Conservation (phyloP, 2,329 filamentous ascomycete genomes). For the Emmonsia crescens region DNA sequence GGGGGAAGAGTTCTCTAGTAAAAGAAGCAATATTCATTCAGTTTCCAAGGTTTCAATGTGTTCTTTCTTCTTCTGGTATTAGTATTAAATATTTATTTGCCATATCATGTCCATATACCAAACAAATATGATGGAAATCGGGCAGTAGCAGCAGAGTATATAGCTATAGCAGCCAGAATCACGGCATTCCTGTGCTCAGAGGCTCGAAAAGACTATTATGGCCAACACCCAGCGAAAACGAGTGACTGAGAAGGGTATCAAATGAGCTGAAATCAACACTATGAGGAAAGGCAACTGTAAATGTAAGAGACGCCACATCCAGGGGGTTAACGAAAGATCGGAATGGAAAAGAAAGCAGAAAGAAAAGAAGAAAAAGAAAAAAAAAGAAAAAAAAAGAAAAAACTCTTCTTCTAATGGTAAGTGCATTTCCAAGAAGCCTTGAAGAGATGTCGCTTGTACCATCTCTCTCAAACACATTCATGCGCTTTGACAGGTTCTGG, state of each 20-base stretch:
- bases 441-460: background rate
- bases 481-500: slow-evolving; percentile 35
- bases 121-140: no score
- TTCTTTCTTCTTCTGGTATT: background rate
- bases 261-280: background rate
- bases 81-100: background rate
- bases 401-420: background rate
- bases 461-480: slow-evolving; percentile 36
- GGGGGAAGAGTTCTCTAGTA: background rate
- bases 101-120: background rate
- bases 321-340: background rate
- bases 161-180: background rate
- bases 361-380: background rate
- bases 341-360: background rate
- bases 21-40: background rate
- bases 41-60: background rate
- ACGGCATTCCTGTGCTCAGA: background rate
- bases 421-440: background rate
- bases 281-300: background rate
- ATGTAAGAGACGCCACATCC: background rate
- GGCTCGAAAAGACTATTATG: background rate
- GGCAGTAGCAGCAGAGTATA: background rate
- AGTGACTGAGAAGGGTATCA: background rate
- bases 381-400: background rate
- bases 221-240: background rate